Evolutionary conservation across 176 grass and related monocot genomes (phyloP).

Genomic region (Tuctoria greenei): DNA sequence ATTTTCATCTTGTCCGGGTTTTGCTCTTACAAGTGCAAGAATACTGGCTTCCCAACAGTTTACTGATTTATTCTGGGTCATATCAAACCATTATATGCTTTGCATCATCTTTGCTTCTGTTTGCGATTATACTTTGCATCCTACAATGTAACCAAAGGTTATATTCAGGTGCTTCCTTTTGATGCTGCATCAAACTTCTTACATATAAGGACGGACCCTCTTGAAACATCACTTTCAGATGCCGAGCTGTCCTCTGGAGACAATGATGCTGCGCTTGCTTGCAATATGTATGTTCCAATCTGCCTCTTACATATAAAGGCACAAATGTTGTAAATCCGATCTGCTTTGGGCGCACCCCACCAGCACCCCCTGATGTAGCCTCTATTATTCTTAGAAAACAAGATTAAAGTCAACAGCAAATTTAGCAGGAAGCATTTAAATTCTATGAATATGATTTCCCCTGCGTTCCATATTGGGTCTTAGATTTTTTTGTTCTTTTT

Average conservation of each 20-base stretch:
- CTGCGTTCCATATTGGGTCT: not conserved
- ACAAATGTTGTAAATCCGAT: too few relatives aligned
- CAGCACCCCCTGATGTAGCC: too few relatives aligned
- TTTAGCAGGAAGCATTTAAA: not conserved
- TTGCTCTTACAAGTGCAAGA: conserved; percentile 4
- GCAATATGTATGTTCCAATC: conserved; percentile 46
- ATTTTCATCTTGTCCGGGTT: conserved; percentile 2
- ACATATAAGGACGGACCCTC: conserved; percentile 30
- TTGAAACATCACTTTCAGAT: conserved; percentile 40
- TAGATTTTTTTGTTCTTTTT: not conserved
- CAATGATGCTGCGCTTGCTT: conserved; percentile 24
- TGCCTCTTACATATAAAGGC: too few relatives aligned
- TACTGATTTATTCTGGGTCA: not conserved
- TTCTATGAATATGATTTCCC: not conserved
- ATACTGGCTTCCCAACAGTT: conserved; percentile 11
- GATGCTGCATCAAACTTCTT: conserved; percentile 35
- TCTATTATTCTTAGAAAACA: too few relatives aligned
- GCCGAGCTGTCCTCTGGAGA: conserved; percentile 36
- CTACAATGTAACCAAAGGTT: conserved; percentile 18
- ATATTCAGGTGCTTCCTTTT: conserved; percentile 59
- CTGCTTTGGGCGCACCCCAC: too few relatives aligned
- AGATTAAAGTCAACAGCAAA: too few relatives aligned
- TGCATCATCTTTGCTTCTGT: conserved; percentile 8
- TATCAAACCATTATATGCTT: not conserved
- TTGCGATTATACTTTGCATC: conserved; percentile 22